A percentile compares a stretch with the other conserved stretches of the same genome.
These are phyloP conservation scores for Exidia glandulosa DNA, from an alignment of 768 basidiomycete genomes.

Conservation along the genomic window DNA sequence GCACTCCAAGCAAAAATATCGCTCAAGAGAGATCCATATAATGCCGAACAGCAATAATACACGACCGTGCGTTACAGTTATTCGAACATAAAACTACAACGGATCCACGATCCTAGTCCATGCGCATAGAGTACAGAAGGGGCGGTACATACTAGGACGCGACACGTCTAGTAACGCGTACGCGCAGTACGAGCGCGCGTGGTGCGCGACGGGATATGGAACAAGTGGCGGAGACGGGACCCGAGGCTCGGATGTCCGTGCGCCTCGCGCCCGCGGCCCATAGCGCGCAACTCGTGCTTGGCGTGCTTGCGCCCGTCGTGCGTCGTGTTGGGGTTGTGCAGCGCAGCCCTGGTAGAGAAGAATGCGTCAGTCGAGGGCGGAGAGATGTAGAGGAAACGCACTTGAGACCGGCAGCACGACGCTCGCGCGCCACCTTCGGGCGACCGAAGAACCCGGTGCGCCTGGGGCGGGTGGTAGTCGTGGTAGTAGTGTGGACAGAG, in stretches of 20 bases:
- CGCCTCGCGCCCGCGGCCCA: constrained; percentile 18
- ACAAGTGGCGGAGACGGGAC: background rate
- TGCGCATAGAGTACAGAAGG: too few species aligned
- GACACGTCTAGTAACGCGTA: background rate
- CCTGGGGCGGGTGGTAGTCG: background rate
- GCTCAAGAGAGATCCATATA: too few species aligned
- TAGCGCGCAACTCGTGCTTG: constrained; percentile 31
- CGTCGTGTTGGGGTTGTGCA: constrained; percentile 42
- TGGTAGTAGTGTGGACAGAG: background rate
- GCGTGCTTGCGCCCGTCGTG: constrained; percentile 33
- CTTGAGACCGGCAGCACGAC: background rate
- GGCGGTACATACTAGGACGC: too few species aligned
- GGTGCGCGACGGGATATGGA: background rate
- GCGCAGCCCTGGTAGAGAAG: constrained; percentile 23
- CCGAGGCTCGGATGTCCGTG: background rate
- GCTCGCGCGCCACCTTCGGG: background rate
- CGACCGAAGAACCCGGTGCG: background rate
- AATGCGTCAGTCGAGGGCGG: background rate
- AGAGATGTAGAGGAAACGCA: too few species aligned
- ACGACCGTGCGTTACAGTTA: too few species aligned
- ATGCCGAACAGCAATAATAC: too few species aligned
- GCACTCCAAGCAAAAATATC: too few species aligned
- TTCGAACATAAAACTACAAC: too few species aligned
- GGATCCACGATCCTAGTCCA: too few species aligned
- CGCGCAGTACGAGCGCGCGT: background rate